Base-by-base conservation (phyloP, 345 rosid species). In the Corymbia maculata region DNA sequence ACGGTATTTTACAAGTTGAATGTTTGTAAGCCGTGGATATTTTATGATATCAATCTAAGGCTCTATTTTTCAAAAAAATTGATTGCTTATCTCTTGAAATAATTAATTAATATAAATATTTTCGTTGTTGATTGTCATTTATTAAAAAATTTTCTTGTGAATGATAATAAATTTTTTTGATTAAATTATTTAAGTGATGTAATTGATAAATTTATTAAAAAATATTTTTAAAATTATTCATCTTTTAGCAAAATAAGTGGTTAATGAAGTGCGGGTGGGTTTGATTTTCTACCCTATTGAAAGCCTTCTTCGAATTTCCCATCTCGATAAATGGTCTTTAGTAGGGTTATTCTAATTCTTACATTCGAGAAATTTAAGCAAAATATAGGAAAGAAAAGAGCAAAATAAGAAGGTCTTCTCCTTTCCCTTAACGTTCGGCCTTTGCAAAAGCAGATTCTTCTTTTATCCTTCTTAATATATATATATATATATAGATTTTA, bases 71-170 rank as follows among this genome's bases (percentile, higher is more conserved):
- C 26, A 55, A 55, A 26, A 59, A 61, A 61, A 36, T 36, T 26
- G 6, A 61, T 26, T 28, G 4, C 5, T 55, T 55, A 22, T 55
- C 21, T 22, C 22, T 55, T 22, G 12, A 22, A 55, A 24, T 22
- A 22, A 55, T 22, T 55, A 55, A 8, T 55, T 55, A 3, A 2
- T 0, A 55, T 11, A 55, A 55, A 4, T 55, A 55, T 55, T 55
- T 55, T 22, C 8, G 9, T 21, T 55, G 13, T 55, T 22, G 9
- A 5, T 55, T 5, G 12, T 5, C 21, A 55, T 55, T 55, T 12
- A 55, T 22, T 55, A 1, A 55, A 55, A 3, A 2, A 1, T 51
- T 2, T 0, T 24, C 21, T 26, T 26, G 4, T 1, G 2, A 3
- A 12, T 14, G 28, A 26, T 61, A 26, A 6, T 10, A 6, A 12